Percentiles rank a stretch among this genome's conserved stretches.
These are phyloP conservation scores for Dendrobium chrysotoxum DNA, from an alignment of 106 monocot species.

Conservation along the genomic window DNA sequence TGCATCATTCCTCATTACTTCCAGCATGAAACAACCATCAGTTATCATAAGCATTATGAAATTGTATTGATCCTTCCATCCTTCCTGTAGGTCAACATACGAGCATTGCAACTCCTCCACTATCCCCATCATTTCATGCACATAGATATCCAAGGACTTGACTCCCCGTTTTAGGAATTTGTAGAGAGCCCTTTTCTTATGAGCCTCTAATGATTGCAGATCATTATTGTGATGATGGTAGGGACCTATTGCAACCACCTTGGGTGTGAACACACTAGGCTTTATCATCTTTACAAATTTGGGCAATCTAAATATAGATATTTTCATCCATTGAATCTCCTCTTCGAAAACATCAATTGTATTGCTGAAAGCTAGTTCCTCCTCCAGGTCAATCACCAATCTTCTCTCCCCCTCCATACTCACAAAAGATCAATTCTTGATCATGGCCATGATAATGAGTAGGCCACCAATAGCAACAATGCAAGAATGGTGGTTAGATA, in stretches of 20 bases:
- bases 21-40: slow-evolving; percentile 38
- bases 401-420: background rate
- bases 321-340: background rate
- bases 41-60: slow-evolving; percentile 19
- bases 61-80: background rate
- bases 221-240: slow-evolving; percentile 17
- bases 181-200: slow-evolving; percentile 25
- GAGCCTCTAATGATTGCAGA: slow-evolving; percentile 20
- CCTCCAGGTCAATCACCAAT: background rate
- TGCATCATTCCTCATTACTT: slow-evolving; percentile 9
- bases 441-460: background rate
- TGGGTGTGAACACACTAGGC: background rate
- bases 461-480: background rate
- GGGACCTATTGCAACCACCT: slow-evolving; percentile 13
- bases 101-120: slow-evolving; percentile 15
- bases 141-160: slow-evolving; percentile 12
- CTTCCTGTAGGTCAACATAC: slow-evolving; percentile 11
- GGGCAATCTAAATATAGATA: background rate
- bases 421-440: background rate
- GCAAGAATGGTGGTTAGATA: background rate
- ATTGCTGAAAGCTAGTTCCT: background rate
- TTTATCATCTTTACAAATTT: background rate
- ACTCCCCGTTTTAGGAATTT: slow-evolving; percentile 14
- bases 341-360: background rate
- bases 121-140: slow-evolving; percentile 6